Conservation (phyloP, 306 rosid species). For the Cicer judaicum region DNA sequence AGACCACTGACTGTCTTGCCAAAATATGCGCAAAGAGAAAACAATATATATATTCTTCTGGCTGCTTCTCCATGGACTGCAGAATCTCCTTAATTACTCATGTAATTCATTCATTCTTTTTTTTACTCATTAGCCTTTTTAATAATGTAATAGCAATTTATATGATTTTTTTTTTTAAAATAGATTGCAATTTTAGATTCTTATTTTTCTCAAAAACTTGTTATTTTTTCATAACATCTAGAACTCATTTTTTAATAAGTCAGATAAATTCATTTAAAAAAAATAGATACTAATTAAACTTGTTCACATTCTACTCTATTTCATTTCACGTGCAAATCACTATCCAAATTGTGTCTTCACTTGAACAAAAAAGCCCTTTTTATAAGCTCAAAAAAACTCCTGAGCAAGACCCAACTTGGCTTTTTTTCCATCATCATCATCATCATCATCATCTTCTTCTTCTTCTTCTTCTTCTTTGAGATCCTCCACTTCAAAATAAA, state of each 20-base stretch:
- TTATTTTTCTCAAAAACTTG: no score
- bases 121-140: no score
- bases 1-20: slow-evolving; percentile 4
- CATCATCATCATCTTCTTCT: background rate
- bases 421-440: background rate
- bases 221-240: no score
- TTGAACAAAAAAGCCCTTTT: slow-evolving; percentile 40
- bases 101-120: background rate
- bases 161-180: no score
- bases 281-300: background rate
- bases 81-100: background rate
- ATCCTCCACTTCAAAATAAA: background rate
- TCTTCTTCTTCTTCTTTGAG: background rate
- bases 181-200: no score
- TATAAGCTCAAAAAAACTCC: slow-evolving; percentile 48
- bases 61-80: slow-evolving; percentile 14
- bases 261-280: no score
- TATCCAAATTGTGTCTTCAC: slow-evolving; percentile 49
- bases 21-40: slow-evolving; percentile 9
- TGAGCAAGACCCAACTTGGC: slow-evolving; percentile 43
- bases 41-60: background rate
- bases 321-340: slow-evolving; percentile 72
- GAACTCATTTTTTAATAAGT: no score
- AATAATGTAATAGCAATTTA: no score
- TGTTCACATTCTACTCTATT: slow-evolving; percentile 8